phyloP scores from a whole-genome alignment of 768 basidiomycete species.

The Panaeolus papilionaceus region DNA sequence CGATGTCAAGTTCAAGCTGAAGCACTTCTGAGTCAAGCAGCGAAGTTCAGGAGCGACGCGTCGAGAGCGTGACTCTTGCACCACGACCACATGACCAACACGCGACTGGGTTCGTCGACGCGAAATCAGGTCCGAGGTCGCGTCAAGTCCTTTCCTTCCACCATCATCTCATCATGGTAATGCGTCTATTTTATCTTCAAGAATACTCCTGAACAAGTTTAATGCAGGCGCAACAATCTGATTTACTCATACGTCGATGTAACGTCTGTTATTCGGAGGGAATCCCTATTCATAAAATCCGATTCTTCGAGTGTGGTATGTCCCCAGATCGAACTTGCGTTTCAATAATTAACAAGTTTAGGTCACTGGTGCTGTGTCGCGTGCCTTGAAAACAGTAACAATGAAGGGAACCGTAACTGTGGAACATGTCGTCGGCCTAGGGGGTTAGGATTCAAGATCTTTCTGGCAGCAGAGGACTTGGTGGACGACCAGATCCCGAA shows the following conservation, averaged over 20 bases:
- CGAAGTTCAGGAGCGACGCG: neutral
- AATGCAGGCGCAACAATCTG: neutral
- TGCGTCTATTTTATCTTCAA: neutral
- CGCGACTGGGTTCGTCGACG: neutral
- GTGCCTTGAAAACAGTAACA: neutral
- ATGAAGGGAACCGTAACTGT: neutral
- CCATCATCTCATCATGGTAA: neutral
- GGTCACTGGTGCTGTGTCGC: conserved; percentile 2
- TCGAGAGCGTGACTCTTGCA: neutral
- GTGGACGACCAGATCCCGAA: conserved; percentile 4
- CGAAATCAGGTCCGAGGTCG: neutral
- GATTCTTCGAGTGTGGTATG: conserved; percentile 6
- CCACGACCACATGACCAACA: conserved; percentile 4
- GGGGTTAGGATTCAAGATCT: neutral
- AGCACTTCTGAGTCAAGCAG: neutral
- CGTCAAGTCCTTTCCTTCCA: neutral
- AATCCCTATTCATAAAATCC: neutral
- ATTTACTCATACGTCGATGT: conserved; percentile 3
- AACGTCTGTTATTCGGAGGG: neutral
- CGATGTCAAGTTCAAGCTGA: neutral
- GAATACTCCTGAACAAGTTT: too few relatives aligned
- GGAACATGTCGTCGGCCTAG: neutral
- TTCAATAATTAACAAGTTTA: neutral
- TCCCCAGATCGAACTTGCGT: neutral
- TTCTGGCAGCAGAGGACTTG: conserved; percentile 3